Evolutionary conservation across 495 filamentous ascomycete genomes (phyloP), one percentile per base, ranked within the genome.

Genomic region (Acidomyces sp.): DNA sequence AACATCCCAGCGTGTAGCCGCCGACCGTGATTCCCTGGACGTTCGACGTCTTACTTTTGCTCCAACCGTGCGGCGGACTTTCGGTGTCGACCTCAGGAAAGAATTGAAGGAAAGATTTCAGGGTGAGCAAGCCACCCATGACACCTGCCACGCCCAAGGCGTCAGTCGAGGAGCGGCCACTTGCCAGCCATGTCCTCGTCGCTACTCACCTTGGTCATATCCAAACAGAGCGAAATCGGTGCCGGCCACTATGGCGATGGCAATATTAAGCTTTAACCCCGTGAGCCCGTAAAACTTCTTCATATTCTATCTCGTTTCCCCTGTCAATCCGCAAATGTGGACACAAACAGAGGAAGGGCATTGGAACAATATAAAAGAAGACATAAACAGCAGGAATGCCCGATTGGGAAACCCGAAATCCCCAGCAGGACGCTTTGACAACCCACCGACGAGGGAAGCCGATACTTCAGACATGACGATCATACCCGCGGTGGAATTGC

Each of bases 1-100:
- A 83, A 56, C 79, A 85, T 12, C 82, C 80, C 9, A 85, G 49
- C 43, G 82, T 81, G 61, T 85, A 85, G 5, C 70, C 66, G 18
- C 75, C 73, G 25, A 77, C 68, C 0, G 73, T 64, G 33, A 81
- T 55, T 37, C 57, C 57, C 26, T 60, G 57, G 21, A 60, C 41
- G 31, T 58, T 58, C 16, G 52, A 54, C 4, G 52, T 52, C 45
- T 52, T 49, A 27, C 39, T 43, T 5, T 28, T 18, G 22, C 29
- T 47, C 27, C 45, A 45, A 15, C 48, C 57, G n/a, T 37, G 48
- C 5, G 55, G 48, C 3, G 53, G 53, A 23, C 48, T 44, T 0
- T 41, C 34, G 6, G 39, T 45, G 38, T 61, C 49, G 37, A 61
- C 53, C 33, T 61, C 12, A 0, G 58, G 56, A 33, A 61, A 59